Base-by-base conservation (phyloP, 306 rosid species). In the Cyclanthera cordifolia region DNA sequence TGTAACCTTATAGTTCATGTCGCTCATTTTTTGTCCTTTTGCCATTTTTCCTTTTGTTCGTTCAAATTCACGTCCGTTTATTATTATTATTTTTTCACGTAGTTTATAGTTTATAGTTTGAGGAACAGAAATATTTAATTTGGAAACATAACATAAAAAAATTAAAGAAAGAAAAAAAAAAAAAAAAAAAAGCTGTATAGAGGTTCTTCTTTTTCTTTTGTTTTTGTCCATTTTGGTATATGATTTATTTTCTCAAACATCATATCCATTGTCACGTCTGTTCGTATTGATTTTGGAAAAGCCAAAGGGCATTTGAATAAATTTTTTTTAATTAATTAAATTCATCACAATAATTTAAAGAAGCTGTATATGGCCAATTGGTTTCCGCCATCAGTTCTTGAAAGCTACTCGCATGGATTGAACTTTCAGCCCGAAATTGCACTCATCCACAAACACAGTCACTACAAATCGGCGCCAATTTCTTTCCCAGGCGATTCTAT, bases 331-430 rank as follows among this genome's bases (percentile, higher is more conserved):
- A 20, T 61, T 30, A 15, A 20, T 65, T 23, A 65, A 65, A 65
- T 45, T 14, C 30, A 41, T 6, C 49, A 65, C 17, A 65, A 65
- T 65, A 41, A 64, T 64, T 13, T 39, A 43, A 41, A 24, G 27
- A 41, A 21, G 69, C 20, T 41, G 53, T 41, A 37, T 43, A 65
- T 45, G 70, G 53, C 20, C 46, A 65, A 43, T 65, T 24, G 70
- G 39, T 51, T 15, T 65, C 50, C 15, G 28, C 68, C n/a, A 61
- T 61, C 68, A 19, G 50, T 49, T 61, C 50, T 45, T 20, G 68
- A 61, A 61, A 61, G 50, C 68, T n/a, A 61, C 27, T 37, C 67
- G 25, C 24, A 5, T 59, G 67, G 47, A 59, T 59, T 59, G 25
- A 58, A 32, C 46, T 16, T 17, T 43, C 15, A 58, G 47, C 24